Evolutionary conservation across 202 grass and related monocot genomes (phyloP), one percentile per base, ranked within the genome.

Genomic region (Carex arenaria): DNA sequence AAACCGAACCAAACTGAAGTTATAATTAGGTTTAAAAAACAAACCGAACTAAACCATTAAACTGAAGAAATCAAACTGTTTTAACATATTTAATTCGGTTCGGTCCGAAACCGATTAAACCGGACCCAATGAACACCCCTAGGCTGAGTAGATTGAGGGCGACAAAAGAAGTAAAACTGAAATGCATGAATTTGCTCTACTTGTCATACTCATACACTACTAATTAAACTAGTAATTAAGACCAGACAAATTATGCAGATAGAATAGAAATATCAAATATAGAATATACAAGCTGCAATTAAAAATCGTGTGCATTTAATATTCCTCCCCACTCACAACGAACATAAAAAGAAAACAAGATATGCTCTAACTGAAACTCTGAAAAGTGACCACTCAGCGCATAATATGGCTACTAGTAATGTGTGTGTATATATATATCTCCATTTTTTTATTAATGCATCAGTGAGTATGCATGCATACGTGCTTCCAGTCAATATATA

Each of bases 341-440:
- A 30, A 38, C 63, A 66, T 53, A 38, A 68, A 68, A 72, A 64
- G 26, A 57, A 64, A 83, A 42, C 22, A 57, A 68, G 15, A 81
- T 69, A 83, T 87, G 69, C 18, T 34, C n/a, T 67, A 77, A 87
- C 59, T 61, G 85, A 87, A 87, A 83, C 68, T 68, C 51, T 13
- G 68, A 45, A 23, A 76, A 54, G 67, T 87, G 67, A 82, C 68
- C 79, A 83, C 85, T 87, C 79, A 49, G 13, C 57, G 66, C 64
- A 79, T 59, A 60, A 78, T 81, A 79, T 49, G 34, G 38, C 62
- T 69, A 47, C 28, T 60, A 77, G 3, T 78, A 59, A 20, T 78
- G 64, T n/a, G 40, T 64, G 40, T 67, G 10, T 63, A 3, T 30
- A 64, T 64, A 0, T 64, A 30, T 65, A 51, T 66, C 7, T 56